Percentiles rank a stretch among this genome's conserved stretches.
Evolutionary conservation across 768 basidiomycete genomes (phyloP).

Genomic region (Bullera alba): DNA sequence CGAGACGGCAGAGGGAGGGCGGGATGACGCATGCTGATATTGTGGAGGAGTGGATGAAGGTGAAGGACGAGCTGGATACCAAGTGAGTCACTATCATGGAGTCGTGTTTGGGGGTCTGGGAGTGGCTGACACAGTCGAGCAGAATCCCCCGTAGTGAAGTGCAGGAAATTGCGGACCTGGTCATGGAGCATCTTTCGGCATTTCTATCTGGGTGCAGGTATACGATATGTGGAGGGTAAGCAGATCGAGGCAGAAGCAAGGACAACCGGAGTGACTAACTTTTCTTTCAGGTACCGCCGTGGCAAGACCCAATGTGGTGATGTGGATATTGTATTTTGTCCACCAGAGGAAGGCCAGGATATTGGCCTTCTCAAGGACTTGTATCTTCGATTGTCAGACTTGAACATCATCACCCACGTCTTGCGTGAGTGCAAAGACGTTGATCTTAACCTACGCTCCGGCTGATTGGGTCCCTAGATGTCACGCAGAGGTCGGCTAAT

Average conservation of each 20-base stretch:
- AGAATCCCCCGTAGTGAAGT: slow-evolving; percentile 72
- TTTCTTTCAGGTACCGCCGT: slow-evolving; percentile 62
- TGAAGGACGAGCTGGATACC: slow-evolving; percentile 41
- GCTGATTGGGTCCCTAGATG: slow-evolving; percentile 55
- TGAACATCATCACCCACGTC: slow-evolving; percentile 68
- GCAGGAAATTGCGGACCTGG: slow-evolving; percentile 62
- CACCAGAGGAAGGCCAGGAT: slow-evolving; percentile 54
- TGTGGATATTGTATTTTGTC: slow-evolving; percentile 81
- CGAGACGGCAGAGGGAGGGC: slow-evolving; percentile 29
- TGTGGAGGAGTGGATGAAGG: slow-evolving; percentile 40
- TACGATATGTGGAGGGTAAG: slow-evolving; percentile 76
- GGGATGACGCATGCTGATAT: slow-evolving; percentile 44
- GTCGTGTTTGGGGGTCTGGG: not conserved
- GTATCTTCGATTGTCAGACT: slow-evolving; percentile 45
- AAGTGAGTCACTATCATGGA: slow-evolving; percentile 26
- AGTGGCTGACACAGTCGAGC: not conserved
- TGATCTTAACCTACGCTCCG: not conserved
- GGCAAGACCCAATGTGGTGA: slow-evolving; percentile 77
- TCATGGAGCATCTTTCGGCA: slow-evolving; percentile 61
- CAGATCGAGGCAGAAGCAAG: no score
- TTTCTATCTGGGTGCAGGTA: slow-evolving; percentile 63
- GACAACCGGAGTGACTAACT: not conserved
- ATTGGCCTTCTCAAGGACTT: slow-evolving; percentile 60
- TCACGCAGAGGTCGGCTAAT: slow-evolving; percentile 41
- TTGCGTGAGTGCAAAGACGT: slow-evolving; percentile 58